phyloP scores from a whole-genome alignment of 31 red algal genomes.

The Porphyra umbilicalis region DNA sequence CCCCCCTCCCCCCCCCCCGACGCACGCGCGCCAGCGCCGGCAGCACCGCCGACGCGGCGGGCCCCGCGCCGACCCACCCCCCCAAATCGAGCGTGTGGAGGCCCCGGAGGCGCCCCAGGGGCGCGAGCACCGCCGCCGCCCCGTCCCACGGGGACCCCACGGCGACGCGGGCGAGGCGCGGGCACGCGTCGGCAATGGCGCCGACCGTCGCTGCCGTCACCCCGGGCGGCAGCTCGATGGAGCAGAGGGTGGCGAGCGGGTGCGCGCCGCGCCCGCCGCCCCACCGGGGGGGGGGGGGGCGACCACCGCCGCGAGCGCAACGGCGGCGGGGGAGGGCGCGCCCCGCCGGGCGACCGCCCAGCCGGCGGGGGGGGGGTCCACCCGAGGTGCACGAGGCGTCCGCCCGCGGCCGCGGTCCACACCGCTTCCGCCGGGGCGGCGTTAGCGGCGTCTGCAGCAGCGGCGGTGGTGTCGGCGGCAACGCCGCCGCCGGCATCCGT shows the following conservation, averaged over 20 bases:
- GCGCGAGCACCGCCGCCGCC: background rate
- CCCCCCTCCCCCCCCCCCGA: too few relatives aligned
- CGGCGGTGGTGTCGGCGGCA: background rate
- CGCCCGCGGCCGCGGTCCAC: background rate
- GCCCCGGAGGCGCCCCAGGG: background rate
- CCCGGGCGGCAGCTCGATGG: background rate
- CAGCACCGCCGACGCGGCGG: background rate
- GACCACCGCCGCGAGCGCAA: background rate
- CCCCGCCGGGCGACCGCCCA: background rate
- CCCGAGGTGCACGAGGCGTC: background rate
- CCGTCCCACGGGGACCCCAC: background rate
- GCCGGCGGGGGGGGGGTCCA: background rate
- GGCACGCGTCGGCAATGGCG: background rate
- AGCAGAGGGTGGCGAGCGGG: background rate
- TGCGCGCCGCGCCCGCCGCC: background rate
- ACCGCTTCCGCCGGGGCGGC: background rate
- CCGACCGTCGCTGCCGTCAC: background rate
- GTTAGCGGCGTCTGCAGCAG: background rate
- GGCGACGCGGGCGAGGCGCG: background rate
- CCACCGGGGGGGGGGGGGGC: background rate
- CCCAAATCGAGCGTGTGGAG: background rate
- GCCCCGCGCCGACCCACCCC: background rate
- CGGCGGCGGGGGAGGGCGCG: background rate
- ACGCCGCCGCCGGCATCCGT: background rate
- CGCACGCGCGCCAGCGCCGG: too few relatives aligned